A percentile compares a stretch with the other conserved stretches of the same genome.
These are phyloP conservation scores for Alternaria metachromatica DNA, from an alignment of 2,329 filamentous ascomycete genomes.

Conservation along the genomic window DNA sequence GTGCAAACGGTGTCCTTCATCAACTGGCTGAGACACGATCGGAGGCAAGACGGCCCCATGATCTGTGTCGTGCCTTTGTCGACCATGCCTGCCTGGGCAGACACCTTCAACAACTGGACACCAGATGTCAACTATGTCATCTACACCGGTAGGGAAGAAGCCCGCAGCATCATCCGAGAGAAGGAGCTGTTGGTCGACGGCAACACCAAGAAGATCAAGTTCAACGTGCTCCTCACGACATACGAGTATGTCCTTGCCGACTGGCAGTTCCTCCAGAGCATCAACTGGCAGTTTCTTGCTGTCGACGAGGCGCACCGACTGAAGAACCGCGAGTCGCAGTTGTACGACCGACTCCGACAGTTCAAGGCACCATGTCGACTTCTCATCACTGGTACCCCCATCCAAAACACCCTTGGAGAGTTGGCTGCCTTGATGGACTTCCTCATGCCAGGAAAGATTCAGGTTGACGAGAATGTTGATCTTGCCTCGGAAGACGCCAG, in stretches of 20 bases:
- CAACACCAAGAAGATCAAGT: conserved; percentile 88
- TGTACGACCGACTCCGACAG: conserved; percentile 83
- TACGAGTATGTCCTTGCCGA: conserved; percentile 96
- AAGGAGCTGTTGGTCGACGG: conserved; percentile 87
- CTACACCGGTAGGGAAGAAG: conserved; percentile 88
- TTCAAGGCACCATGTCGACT: conserved; percentile 89
- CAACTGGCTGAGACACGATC: conserved; percentile 92
- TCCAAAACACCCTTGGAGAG: conserved; percentile 96
- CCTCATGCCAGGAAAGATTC: conserved; percentile 90
- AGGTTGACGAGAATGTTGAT: conserved; percentile 91
- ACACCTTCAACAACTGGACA: conserved; percentile 96
- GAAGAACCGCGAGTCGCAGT: conserved; percentile 93
- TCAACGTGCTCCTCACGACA: conserved; percentile 96
- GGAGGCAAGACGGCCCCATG: conserved; percentile 90
- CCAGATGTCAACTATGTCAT: conserved; percentile 97
- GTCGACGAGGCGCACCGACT: conserved; percentile 96
- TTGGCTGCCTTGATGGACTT: conserved; percentile 94
- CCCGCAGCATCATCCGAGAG: conserved; percentile 86
- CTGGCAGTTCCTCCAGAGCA: conserved; percentile 79
- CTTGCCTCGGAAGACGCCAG: conserved; percentile 81
- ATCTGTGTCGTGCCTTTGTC: conserved; percentile 96
- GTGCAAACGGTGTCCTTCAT: conserved; percentile 97
- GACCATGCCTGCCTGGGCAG: conserved; percentile 97
- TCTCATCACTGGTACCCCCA: conserved; percentile 94
- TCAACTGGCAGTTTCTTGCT: conserved; percentile 97